These are phyloP conservation scores for Nelumbo lutea DNA, from an alignment of 164 flowering plant species.

Conservation along the genomic window DNA sequence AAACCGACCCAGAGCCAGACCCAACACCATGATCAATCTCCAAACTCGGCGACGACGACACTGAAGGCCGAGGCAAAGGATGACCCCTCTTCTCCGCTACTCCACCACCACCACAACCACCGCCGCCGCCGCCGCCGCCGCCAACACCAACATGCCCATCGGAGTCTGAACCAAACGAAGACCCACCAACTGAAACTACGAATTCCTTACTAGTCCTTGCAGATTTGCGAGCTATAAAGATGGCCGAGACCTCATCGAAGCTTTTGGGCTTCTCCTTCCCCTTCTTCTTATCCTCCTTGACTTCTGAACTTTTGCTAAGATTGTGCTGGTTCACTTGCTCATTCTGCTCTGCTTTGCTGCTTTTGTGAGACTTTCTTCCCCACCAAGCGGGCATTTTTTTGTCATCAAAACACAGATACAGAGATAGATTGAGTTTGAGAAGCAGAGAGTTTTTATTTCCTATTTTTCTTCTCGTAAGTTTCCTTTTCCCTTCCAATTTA, in stretches of 20 bases:
- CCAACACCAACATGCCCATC: conserved; percentile 38
- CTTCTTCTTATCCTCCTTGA: conserved; percentile 15
- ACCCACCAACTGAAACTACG: conserved; percentile 8
- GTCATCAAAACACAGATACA: background rate
- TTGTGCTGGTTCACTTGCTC: conserved; percentile 1
- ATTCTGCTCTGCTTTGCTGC: conserved; percentile 24
- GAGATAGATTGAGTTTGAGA: background rate
- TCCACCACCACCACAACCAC: background rate
- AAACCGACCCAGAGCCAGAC: conserved; percentile 49
- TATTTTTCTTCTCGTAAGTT: background rate
- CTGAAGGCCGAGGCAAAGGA: conserved; percentile 68
- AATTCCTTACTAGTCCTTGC: conserved; percentile 32
- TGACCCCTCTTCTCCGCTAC: conserved; percentile 32
- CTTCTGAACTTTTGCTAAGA: conserved; percentile 4
- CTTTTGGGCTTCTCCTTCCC: conserved; percentile 29
- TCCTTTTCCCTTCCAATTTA: background rate
- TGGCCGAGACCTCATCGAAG: conserved; percentile 29
- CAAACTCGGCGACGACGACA: conserved; percentile 19
- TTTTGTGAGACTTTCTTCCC: conserved; percentile 41
- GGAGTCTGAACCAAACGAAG: conserved; percentile 33
- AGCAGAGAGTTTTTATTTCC: background rate
- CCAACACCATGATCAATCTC: conserved; percentile 29
- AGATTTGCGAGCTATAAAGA: conserved; percentile 20
- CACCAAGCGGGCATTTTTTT: conserved; percentile 59
- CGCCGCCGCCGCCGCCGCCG: too few relatives aligned